A percentile compares a stretch with the other conserved stretches of the same genome.
phyloP scores from a whole-genome alignment of 2,329 filamentous ascomycete genomes.

The Calonectria ilicicola region DNA sequence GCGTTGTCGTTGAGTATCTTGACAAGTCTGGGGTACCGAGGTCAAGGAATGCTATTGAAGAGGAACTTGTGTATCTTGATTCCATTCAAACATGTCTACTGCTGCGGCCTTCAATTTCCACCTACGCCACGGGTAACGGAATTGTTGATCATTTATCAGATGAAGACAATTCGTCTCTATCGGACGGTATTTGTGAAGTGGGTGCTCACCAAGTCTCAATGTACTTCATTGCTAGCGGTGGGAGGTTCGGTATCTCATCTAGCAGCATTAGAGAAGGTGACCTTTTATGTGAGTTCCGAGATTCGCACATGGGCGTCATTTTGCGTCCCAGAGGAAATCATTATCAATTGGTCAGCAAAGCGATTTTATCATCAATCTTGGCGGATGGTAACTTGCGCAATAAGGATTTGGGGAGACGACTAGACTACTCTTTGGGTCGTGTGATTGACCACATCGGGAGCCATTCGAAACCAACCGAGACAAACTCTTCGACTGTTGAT shows the following conservation, averaged over 20 bases:
- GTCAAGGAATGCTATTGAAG: not conserved
- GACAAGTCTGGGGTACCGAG: not conserved
- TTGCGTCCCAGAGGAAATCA: not conserved
- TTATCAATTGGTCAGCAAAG: not conserved
- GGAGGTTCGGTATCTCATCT: not conserved
- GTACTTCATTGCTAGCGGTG: not conserved
- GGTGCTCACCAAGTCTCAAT: not conserved
- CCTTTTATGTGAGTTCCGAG: not conserved
- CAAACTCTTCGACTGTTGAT: not conserved
- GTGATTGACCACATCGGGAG: not conserved
- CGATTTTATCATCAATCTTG: not conserved
- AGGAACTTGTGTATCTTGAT: not conserved
- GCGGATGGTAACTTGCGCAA: not conserved
- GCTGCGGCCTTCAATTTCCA: not conserved
- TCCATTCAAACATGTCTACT: not conserved
- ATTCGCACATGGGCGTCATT: not conserved
- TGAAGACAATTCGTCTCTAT: no score
- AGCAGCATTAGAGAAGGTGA: not conserved
- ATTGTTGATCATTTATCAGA: no score
- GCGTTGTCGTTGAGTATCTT: not conserved
- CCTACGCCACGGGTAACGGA: not conserved
- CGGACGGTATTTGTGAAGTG: no score
- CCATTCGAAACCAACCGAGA: not conserved
- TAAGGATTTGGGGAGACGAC: not conserved
- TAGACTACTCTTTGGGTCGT: not conserved